Evolutionary conservation across 352 stramenopile species (phyloP).

Genomic region (Stramenopiles sp.): DNA sequence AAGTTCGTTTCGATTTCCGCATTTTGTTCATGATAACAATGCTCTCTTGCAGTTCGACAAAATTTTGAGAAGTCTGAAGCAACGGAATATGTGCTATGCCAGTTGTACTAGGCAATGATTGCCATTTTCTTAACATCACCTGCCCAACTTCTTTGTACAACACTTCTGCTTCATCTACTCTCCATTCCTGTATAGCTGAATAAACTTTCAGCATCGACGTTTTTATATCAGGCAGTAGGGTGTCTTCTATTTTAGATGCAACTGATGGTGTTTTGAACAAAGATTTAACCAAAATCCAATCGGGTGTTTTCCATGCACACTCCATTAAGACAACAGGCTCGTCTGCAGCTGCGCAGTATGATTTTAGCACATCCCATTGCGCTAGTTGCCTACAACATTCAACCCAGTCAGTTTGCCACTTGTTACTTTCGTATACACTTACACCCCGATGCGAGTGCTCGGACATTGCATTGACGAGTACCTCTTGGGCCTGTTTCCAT

Average conservation of each 20-base stretch:
- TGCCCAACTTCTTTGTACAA: constrained; percentile 32
- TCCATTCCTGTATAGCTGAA: constrained; percentile 51
- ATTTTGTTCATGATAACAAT: constrained; percentile 70
- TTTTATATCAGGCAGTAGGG: constrained; percentile 39
- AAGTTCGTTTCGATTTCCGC: neutral
- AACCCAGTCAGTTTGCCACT: constrained; percentile 69
- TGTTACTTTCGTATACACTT: constrained; percentile 52
- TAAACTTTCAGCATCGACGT: constrained; percentile 56
- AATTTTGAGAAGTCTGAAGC: constrained; percentile 65
- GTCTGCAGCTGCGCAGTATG: constrained; percentile 68
- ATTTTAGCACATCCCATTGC: constrained; percentile 72
- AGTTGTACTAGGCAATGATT: constrained; percentile 51
- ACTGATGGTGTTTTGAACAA: constrained; percentile 27
- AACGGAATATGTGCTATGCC: constrained; percentile 48
- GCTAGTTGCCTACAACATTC: constrained; percentile 65
- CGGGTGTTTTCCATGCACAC: constrained; percentile 65
- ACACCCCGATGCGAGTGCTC: constrained; percentile 44
- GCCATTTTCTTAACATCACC: constrained; percentile 60
- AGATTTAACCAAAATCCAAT: constrained; percentile 60
- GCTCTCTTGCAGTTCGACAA: constrained; percentile 71
- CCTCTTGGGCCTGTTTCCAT: constrained; percentile 56
- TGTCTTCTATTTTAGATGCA: neutral
- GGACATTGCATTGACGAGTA: constrained; percentile 54
- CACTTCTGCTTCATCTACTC: constrained; percentile 14
- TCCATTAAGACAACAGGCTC: constrained; percentile 63